Evolutionary conservation across 2,329 filamentous ascomycete species (phyloP), one percentile per base, ranked within the genome.

Genomic region (Paraconiothyrium sp.): DNA sequence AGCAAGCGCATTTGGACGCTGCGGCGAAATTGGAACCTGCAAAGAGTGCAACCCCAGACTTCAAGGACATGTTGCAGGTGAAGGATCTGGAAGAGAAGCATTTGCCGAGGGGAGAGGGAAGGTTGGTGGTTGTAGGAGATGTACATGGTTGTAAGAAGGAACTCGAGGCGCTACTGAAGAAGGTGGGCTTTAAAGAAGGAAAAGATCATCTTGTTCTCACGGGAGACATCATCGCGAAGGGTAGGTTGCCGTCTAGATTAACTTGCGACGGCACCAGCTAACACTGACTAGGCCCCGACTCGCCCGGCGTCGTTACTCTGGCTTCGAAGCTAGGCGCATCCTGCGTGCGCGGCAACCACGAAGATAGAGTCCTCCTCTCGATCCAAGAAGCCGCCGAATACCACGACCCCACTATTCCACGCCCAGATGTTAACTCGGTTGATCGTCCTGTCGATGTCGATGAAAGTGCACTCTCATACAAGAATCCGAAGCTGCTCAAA

Each of bases 341-440:
- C 34, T 92, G 89, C 64, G 93, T 98, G 9, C 89, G 94, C 54
- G 95, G 95, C 20, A 97, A 97, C 79, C 92, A 97, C 80, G 95
- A 99, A 76, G 94, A 98, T 76, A 86, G 89, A 24, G 84, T 97
- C 22, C 84, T 98, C n/a, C 84, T 90, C 9, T 85, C 89, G 1
- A 86, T 89, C 63, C 81, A 83, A 32, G 77, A 84, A 47, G 69
- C 73, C 11, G 58, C 64, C 56, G 54, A 62, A n/a, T 62, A 58
- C 43, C 70, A 71, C 46, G 59, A 72, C 59, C 59, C 67, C 14
- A 49, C 61, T 3, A 58, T 70, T 16, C 65, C 68, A 13, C 67
- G 64, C 6, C 71, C 75, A 7, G 62, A 81, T 76, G 54, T 47
- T 6, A 43, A 47, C 27, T 14, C 24, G 11, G 54, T 47, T 11